Conservation (phyloP, 345 rosid species). For the Eucalyptus curtisii region DNA sequence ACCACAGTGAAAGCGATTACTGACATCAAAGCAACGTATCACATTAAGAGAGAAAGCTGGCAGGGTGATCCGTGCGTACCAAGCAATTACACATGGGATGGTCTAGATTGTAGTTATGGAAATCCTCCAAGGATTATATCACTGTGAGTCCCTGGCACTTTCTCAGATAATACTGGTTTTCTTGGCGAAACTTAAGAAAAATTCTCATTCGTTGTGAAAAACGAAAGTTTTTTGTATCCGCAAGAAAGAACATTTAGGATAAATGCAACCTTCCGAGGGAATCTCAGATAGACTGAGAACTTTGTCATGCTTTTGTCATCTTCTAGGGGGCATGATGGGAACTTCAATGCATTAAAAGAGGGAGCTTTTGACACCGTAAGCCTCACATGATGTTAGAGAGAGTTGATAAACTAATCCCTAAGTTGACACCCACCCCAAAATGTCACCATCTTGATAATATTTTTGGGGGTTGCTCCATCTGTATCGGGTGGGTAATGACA, state of each 20-base stretch:
- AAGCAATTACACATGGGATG: background rate
- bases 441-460: background rate
- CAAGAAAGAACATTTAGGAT: background rate
- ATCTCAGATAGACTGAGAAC: background rate
- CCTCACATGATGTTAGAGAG: background rate
- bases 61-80: conserved; percentile 10
- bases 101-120: background rate
- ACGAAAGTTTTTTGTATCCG: background rate
- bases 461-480: background rate
- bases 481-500: background rate
- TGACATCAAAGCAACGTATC: background rate
- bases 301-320: background rate
- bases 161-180: too few relatives aligned
- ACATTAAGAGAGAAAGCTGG: conserved; percentile 4
- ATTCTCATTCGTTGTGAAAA: background rate
- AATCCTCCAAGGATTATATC: background rate
- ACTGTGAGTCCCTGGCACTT: background rate
- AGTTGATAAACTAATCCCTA: background rate
- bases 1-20: conserved; percentile 1
- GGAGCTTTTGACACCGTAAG: background rate
- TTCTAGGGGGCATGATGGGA: background rate
- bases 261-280: background rate
- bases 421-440: background rate
- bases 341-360: background rate
- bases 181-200: background rate